Percentiles rank a stretch among this genome's conserved stretches.
These are phyloP conservation scores for Aleurites moluccanus DNA, from an alignment of 441 rosid species.

Conservation along the genomic window DNA sequence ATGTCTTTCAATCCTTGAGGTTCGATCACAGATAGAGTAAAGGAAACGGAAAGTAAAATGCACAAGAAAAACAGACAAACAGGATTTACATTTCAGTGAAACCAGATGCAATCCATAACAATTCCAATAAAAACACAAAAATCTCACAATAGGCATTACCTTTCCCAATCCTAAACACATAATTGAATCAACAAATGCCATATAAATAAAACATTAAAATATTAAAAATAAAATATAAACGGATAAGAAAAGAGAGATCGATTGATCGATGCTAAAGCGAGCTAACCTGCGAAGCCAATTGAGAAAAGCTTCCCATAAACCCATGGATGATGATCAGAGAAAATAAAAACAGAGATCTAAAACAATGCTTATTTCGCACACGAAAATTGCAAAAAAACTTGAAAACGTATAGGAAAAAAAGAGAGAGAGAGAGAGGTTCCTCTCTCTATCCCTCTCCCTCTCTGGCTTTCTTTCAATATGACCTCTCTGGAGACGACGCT, in stretches of 20 bases:
- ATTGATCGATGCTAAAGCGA: background rate
- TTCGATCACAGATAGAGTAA: background rate
- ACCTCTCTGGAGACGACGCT: background rate
- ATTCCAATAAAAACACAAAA: background rate
- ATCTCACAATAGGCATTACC: too few relatives aligned
- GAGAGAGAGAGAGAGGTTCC: background rate
- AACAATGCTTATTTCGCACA: too few relatives aligned
- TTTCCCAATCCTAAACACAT: too few relatives aligned
- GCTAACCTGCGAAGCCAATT: slow-evolving; percentile 82
- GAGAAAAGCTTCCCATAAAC: slow-evolving; percentile 80
- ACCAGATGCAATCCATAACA: too few relatives aligned
- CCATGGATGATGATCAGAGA: slow-evolving; percentile 38
- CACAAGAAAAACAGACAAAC: background rate
- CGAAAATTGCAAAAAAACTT: too few relatives aligned
- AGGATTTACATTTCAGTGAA: background rate
- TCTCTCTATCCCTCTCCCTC: background rate
- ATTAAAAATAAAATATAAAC: background rate
- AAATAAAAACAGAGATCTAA: too few relatives aligned
- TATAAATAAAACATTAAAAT: background rate
- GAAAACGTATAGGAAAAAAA: background rate
- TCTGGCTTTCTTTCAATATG: background rate
- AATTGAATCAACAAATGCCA: background rate
- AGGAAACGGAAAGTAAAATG: background rate
- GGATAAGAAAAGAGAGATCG: background rate
- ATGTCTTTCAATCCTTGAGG: too few relatives aligned